phyloP scores from a whole-genome alignment of 1,284 basidiomycete genomes.

The Fomitiporia mediterranea region DNA sequence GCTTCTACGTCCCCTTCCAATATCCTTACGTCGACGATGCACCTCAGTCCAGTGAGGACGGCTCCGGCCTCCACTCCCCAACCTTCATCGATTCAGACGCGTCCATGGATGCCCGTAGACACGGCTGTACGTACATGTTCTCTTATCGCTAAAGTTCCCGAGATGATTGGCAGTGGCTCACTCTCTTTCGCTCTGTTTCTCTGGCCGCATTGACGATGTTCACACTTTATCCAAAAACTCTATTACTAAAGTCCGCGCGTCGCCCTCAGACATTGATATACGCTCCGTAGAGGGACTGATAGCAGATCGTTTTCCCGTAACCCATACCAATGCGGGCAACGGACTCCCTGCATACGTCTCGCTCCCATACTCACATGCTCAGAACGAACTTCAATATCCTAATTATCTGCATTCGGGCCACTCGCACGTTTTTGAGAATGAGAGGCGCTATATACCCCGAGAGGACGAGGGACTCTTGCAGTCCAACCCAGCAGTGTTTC shows the following conservation, averaged over 20 bases:
- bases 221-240: slow-evolving; percentile 17
- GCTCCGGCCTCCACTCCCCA: slow-evolving; percentile 66
- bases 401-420: neutral
- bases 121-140: slow-evolving; percentile 33
- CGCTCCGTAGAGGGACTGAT: slow-evolving; percentile 43
- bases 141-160: slow-evolving; percentile 18
- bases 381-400: slow-evolving; percentile 1
- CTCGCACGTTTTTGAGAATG: slow-evolving; percentile 15
- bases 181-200: neutral
- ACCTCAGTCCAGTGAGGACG: slow-evolving; percentile 64
- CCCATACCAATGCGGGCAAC: slow-evolving; percentile 19
- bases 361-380: neutral
- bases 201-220: neutral
- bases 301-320: slow-evolving; percentile 40
- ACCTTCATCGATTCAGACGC: slow-evolving; percentile 34
- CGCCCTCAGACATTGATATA: slow-evolving; percentile 39
- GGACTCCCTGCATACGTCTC: neutral
- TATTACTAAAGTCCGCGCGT: slow-evolving; percentile 22
- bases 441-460: slow-evolving; percentile 13
- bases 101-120: slow-evolving; percentile 40
- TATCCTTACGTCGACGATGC: slow-evolving; percentile 52
- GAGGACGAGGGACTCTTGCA: neutral
- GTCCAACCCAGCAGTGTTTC: neutral
- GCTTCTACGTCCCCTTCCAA: slow-evolving; percentile 53
- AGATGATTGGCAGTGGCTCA: slow-evolving; percentile 1